Base-by-base conservation (phyloP, 257 asterid genomes). In the Nyctanthes arbortristis region DNA sequence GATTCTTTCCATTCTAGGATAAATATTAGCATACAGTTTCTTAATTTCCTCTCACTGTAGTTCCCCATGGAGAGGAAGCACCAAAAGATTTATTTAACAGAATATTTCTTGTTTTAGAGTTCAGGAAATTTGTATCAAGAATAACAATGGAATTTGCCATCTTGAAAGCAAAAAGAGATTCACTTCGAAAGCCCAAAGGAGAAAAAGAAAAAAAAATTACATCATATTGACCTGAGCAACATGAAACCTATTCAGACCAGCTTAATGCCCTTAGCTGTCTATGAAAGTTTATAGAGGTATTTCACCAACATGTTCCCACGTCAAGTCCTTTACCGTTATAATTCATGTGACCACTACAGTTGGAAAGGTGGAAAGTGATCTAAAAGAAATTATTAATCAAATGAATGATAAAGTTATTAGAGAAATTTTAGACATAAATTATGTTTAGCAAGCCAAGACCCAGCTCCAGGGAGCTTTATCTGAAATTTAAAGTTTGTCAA, bases 71-170 rank as follows among this genome's bases (percentile, higher is more conserved):
- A 3, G 31, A 52, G 52, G 11, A 32, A 27, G 27, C 61, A 31
- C n/a, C n/a, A 10, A 66, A 4, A 47, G 30, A 66, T 66, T 30
- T 18, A 55, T 55, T 31, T 25, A n/a, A 68, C 40, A 52, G 20
- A 32, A 28, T 69, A 9, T 62, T 25, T 30, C 58, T 65, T 3
- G 24, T 69, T 35, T 30, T n/a, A 20, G 3, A 43, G 54, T n/a
- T 16, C n/a, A 43, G 24, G 54, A 9, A 20, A 20, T 43, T 43
- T 24, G n/a, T 16, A 24, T 5, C n/a, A 16, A 22, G n/a, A 43
- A 43, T 24, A 7, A 43, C 22, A 16, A 43, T 4, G 24, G 24
- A 43, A 5, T 43, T 43, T 43, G 49, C n/a, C 22, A 43, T 16
- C 54, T 43, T n/a, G 54, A 8, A 16, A 43, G 24, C 22, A 43